A percentile compares a stretch with the other conserved stretches of the same genome.
phyloP scores from a whole-genome alignment of 306 rosid genomes.

The Medicago arabica region DNA sequence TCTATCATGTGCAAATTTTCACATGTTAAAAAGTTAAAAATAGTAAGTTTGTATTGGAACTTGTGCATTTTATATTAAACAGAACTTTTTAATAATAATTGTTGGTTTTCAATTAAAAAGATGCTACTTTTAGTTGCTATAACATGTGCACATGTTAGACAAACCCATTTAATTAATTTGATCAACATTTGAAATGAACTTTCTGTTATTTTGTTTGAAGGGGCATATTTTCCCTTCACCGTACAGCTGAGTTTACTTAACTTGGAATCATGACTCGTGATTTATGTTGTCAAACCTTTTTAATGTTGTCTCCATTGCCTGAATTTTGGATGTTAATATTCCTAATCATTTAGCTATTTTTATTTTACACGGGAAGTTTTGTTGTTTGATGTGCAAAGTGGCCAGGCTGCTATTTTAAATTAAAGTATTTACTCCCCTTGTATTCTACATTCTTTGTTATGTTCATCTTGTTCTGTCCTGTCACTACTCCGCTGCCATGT shows the following conservation, averaged over 20 bases:
- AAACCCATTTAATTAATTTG: background rate
- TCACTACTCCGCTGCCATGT: background rate
- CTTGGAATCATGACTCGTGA: background rate
- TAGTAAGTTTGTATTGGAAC: no score
- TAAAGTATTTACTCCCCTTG: background rate
- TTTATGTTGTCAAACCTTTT: background rate
- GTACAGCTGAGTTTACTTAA: conserved; percentile 4
- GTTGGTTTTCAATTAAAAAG: no score
- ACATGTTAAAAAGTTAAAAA: no score
- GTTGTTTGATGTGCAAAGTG: background rate
- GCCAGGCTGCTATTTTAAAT: background rate
- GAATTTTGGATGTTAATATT: conserved; percentile 2
- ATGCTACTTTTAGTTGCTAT: no score
- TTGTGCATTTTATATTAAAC: no score
- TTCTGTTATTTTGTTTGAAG: background rate
- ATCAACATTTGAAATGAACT: background rate
- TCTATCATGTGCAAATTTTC: no score
- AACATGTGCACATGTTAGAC: no score
- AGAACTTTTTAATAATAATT: no score
- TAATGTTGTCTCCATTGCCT: background rate
- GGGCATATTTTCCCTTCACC: background rate
- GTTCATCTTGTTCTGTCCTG: background rate
- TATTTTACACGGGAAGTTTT: background rate
- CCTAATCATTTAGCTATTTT: background rate
- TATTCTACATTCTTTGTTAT: background rate